Conservation (phyloP, 257 asterid genomes). For the Ocimum tenuiflorum region DNA sequence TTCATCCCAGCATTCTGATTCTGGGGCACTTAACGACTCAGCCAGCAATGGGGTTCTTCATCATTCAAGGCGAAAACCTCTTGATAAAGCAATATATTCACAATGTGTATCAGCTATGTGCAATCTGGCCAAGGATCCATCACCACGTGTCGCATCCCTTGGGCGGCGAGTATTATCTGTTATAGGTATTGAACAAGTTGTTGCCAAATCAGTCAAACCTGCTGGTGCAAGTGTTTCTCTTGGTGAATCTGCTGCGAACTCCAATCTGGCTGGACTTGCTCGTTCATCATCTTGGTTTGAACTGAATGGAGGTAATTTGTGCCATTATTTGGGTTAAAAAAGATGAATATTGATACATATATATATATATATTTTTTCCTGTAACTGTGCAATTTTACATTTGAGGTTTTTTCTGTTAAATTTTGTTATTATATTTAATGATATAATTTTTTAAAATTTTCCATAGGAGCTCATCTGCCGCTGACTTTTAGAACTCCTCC, state of each 20-base stretch:
- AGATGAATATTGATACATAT: not conserved
- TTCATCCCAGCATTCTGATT: conserved; percentile 91
- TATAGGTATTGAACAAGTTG: conserved; percentile 94
- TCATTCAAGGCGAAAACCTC: conserved; percentile 61
- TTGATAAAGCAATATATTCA: conserved; percentile 77
- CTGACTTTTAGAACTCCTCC: conserved; percentile 97
- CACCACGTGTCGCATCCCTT: conserved; percentile 88
- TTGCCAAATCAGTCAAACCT: conserved; percentile 62
- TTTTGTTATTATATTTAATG: not conserved
- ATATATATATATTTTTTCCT: not conserved
- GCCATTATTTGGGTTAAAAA: not conserved
- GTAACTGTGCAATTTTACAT: not conserved
- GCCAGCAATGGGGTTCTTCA: conserved; percentile 64
- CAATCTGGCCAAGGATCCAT: conserved; percentile 90
- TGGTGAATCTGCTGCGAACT: conserved; percentile 48
- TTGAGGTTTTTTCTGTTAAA: conserved; percentile 2
- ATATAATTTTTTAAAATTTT: conserved; percentile 10
- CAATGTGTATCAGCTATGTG: conserved; percentile 86
- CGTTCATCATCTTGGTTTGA: conserved; percentile 97
- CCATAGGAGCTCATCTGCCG: conserved; percentile 66
- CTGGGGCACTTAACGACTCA: conserved; percentile 61
- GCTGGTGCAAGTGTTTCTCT: conserved; percentile 33
- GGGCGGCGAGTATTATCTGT: conserved; percentile 79
- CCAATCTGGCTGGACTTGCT: conserved; percentile 71
- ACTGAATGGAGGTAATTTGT: conserved; percentile 68